These are phyloP conservation scores for Taiozyma sp. DNA, from an alignment of 1,139 yeast species.

Conservation along the genomic window DNA sequence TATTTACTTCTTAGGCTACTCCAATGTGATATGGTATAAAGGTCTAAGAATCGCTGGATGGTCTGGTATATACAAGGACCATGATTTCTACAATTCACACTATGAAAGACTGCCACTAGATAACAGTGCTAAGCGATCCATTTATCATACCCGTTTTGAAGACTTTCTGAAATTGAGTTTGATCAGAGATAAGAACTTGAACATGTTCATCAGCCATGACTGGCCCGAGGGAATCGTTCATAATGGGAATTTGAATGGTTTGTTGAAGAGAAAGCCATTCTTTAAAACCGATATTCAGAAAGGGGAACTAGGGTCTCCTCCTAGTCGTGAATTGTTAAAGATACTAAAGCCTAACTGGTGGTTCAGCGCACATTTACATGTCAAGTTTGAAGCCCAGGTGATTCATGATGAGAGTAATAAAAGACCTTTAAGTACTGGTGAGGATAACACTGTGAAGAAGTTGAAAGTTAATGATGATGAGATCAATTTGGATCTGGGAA, in stretches of 20 bases:
- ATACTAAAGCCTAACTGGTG: conserved; percentile 62
- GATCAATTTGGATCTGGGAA: conserved; percentile 34
- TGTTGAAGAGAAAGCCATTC: conserved; percentile 60
- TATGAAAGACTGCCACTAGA: conserved; percentile 48
- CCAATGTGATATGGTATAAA: conserved; percentile 66
- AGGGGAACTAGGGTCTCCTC: conserved; percentile 70
- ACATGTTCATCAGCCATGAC: conserved; percentile 75
- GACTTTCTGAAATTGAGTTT: conserved; percentile 55
- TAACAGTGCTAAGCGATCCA: conserved; percentile 43
- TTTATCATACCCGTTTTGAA: conserved; percentile 70
- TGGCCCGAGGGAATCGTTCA: conserved; percentile 87
- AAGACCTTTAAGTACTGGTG: neutral
- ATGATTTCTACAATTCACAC: conserved; percentile 37
- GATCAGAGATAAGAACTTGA: conserved; percentile 34
- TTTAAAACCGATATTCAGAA: conserved; percentile 58
- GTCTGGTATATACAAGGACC: conserved; percentile 74
- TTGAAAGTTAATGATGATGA: conserved; percentile 31
- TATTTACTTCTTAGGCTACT: conserved; percentile 83
- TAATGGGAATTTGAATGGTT: conserved; percentile 48
- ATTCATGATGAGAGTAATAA: conserved; percentile 25
- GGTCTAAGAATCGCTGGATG: conserved; percentile 78
- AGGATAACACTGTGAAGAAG: conserved; percentile 15
- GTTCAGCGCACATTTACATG: conserved; percentile 92
- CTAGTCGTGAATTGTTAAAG: conserved; percentile 53
- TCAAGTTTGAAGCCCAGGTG: conserved; percentile 55